phyloP scores from a whole-genome alignment of 371 early-diverging fungal species.

The Syncephalastrum monosporum region DNA sequence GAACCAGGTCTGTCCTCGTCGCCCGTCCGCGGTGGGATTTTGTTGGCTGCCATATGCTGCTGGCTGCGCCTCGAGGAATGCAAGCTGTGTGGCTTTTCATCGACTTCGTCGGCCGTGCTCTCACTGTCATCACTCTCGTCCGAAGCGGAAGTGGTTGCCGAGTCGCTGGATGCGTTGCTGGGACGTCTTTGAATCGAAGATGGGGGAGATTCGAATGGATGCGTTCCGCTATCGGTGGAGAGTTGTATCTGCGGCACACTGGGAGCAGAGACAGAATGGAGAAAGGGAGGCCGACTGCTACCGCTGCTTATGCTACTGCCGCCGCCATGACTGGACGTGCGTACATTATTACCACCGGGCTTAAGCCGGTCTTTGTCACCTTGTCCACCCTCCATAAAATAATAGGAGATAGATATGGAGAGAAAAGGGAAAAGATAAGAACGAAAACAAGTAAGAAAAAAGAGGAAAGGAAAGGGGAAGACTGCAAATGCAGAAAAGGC shows the following conservation, averaged over 20 bases:
- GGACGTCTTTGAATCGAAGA: not conserved
- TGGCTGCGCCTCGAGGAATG: not conserved
- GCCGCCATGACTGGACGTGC: too few relatives aligned
- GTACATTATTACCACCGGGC: too few relatives aligned
- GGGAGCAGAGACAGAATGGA: constrained; percentile 9
- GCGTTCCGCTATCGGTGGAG: not conserved
- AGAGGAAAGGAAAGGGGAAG: too few relatives aligned
- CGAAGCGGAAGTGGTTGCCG: not conserved
- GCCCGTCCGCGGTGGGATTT: not conserved
- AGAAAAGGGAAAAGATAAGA: too few relatives aligned
- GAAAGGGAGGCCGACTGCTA: constrained; percentile 7
- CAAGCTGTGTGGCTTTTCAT: not conserved
- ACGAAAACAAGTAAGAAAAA: too few relatives aligned
- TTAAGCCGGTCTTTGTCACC: too few relatives aligned
- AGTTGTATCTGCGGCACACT: constrained; percentile 8
- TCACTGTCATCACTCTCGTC: constrained; percentile 3
- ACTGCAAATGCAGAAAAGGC: too few relatives aligned
- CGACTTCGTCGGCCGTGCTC: constrained; percentile 2
- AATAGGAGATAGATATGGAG: too few relatives aligned
- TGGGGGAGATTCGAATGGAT: not conserved
- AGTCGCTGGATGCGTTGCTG: not conserved
- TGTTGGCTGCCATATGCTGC: constrained; percentile 2
- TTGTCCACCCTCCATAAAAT: too few relatives aligned
- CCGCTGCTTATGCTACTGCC: not conserved
- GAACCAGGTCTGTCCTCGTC: constrained; percentile 10